phyloP scores from a whole-genome alignment of 345 rosid genomes.

The Salix purpurea region DNA sequence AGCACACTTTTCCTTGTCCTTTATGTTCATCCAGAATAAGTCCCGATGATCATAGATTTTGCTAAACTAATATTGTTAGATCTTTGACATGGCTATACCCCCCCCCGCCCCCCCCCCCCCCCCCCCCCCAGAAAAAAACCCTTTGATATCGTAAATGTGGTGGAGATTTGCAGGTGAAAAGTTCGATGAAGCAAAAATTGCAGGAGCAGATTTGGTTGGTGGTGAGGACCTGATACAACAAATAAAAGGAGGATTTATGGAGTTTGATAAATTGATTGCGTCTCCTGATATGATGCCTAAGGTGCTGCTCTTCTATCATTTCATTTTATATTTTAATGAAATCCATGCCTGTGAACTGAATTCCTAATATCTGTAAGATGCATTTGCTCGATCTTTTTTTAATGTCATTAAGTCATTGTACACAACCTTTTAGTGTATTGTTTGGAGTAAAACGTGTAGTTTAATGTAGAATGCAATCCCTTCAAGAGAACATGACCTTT shows the following conservation, averaged over 20 bases:
- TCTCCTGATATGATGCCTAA: slow-evolving; percentile 99
- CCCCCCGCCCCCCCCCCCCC: neutral
- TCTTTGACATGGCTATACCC: neutral
- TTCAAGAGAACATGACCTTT: too few species aligned
- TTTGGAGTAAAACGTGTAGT: neutral
- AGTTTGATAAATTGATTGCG: slow-evolving; percentile 93
- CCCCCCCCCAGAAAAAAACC: neutral
- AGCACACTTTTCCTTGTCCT: neutral
- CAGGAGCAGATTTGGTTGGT: slow-evolving; percentile 98
- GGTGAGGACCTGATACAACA: slow-evolving; percentile 91
- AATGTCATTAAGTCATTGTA: neutral
- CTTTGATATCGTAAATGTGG: slow-evolving; percentile 10
- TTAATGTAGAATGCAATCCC: neutral
- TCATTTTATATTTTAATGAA: neutral
- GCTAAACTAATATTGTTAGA: neutral
- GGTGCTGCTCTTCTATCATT: slow-evolving; percentile 47
- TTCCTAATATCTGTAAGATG: neutral
- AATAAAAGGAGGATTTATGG: slow-evolving; percentile 94
- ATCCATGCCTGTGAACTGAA: neutral
- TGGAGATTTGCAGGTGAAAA: slow-evolving; percentile 68
- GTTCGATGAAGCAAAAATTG: slow-evolving; percentile 94
- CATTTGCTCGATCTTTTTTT: neutral
- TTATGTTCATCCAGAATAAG: neutral
- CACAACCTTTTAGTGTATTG: neutral
- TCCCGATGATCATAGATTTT: neutral